Evolutionary conservation across 306 rosid species (phyloP), one percentile per base, ranked within the genome.

Genomic region (Styphnolobium japonicum): DNA sequence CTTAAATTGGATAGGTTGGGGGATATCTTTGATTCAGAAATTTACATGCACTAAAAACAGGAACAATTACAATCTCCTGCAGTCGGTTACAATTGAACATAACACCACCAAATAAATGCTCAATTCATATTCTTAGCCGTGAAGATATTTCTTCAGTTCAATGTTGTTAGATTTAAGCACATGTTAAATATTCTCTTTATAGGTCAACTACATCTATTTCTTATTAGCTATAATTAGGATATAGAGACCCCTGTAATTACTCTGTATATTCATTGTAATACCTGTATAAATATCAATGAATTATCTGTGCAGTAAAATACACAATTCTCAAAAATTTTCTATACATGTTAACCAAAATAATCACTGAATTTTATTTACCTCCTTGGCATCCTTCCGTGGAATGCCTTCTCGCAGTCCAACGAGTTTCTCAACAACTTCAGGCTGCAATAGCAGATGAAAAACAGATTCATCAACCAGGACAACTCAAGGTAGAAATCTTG

Each of bases 381-480:
- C 98, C 79, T 95, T 95, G n/a, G 98, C 98, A 73, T 95, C 98
- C 77, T 95, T 95, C 78, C 92, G 83, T 15, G 98, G 98, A 74
- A 95, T 95, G 84, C 98, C 98, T 88, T 95, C 98, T 84, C 98
- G 90, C 40, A 92, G 80, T 70, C 89, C 92, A 51, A 95, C 98
- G 75, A 95, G 98, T 83, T 90, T 95, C 89, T 95, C 99, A 3
- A 95, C 99, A 77, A 95, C 99, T 76, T 95, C 98, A 58, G 93
- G 89, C 98, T 95, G 84, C 83, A 85, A 82, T 49, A 64, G 61
- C 57, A 78, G 62, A 80, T 80, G 49, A 78, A 69, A 63, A 65
- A 25, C 52, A 73, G 5, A 69, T 55, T 83, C 49, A 69, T 51
- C 73, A 48, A 43, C 57, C 42, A 49, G 21, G 56, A 57, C 6